phyloP scores from a whole-genome alignment of 495 filamentous ascomycete species.

The Lasiosphaeria hispida region DNA sequence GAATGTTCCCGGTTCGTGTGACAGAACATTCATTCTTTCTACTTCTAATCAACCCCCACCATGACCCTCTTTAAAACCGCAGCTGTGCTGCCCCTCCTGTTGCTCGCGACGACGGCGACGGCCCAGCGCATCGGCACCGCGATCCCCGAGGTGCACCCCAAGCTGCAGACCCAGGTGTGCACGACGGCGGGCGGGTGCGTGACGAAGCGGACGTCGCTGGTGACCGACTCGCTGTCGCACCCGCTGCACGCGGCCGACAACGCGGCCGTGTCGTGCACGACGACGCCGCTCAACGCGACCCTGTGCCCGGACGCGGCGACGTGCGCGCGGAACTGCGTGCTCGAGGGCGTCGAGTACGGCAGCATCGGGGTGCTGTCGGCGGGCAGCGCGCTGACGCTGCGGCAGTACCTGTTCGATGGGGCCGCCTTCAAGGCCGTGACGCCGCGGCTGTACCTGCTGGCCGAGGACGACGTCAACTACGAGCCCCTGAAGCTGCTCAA shows the following conservation, averaged over 20 bases:
- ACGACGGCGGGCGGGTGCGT: conserved; percentile 46
- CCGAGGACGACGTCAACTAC: conserved; percentile 53
- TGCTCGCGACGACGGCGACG: background rate
- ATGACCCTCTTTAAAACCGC: background rate
- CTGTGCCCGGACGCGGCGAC: conserved; percentile 50
- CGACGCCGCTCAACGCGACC: conserved; percentile 41
- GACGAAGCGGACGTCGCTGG: conserved; percentile 43
- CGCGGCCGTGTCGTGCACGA: conserved; percentile 37
- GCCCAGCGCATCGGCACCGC: conserved; percentile 28
- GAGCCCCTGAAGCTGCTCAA: conserved; percentile 57
- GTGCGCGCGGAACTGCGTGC: conserved; percentile 50
- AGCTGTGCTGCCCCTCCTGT: conserved; percentile 15
- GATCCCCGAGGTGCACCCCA: conserved; percentile 51
- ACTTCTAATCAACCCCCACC: background rate
- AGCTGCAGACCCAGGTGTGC: conserved; percentile 49
- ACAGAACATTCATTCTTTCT: background rate
- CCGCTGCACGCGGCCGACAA: conserved; percentile 43
- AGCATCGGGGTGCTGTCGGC: conserved; percentile 45
- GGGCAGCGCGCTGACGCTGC: conserved; percentile 40
- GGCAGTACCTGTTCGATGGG: conserved; percentile 42
- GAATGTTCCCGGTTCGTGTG: background rate
- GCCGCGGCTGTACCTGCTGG: conserved; percentile 62
- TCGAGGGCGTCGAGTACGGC: conserved; percentile 47
- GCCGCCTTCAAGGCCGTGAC: conserved; percentile 32
- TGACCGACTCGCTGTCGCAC: conserved; percentile 50